Conservation (phyloP, 2,329 filamentous ascomycete genomes). For the Biscogniauxia mediterranea region DNA sequence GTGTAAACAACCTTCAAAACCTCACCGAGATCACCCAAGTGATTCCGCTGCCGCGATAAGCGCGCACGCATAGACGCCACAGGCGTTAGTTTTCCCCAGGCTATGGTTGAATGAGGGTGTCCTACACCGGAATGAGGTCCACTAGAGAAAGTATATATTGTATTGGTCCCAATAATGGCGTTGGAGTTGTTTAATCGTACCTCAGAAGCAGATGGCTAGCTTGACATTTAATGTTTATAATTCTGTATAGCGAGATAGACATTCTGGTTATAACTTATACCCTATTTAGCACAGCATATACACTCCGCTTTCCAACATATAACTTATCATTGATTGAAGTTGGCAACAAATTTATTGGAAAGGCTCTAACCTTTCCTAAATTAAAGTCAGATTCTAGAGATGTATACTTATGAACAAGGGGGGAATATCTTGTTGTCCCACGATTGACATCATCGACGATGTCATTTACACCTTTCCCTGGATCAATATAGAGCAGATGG, state of each 20-base stretch:
- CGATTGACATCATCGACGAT: conserved; percentile 5
- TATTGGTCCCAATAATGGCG: not conserved
- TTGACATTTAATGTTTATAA: not conserved
- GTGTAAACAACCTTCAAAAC: conserved; percentile 44
- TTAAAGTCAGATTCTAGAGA: no score
- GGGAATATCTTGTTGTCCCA: conserved; percentile 7
- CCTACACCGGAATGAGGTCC: not conserved
- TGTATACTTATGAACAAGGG: no score
- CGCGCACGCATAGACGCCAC: not conserved
- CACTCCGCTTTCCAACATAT: not conserved
- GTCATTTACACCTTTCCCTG: conserved; percentile 12
- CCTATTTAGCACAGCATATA: not conserved
- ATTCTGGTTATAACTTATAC: not conserved
- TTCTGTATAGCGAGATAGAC: not conserved
- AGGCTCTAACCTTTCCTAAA: no score
- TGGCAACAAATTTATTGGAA: no score
- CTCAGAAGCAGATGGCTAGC: not conserved
- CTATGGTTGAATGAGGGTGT: not conserved
- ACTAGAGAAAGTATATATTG: not conserved
- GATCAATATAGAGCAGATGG: conserved; percentile 8
- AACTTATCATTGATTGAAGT: no score
- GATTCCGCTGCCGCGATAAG: conserved; percentile 28
- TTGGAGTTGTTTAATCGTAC: not conserved
- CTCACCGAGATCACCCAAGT: conserved; percentile 44
- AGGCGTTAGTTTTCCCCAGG: not conserved